Percentiles rank a stretch among this genome's conserved stretches.
phyloP scores from a whole-genome alignment of 805 yeast species.

The Candida ovalis region DNA sequence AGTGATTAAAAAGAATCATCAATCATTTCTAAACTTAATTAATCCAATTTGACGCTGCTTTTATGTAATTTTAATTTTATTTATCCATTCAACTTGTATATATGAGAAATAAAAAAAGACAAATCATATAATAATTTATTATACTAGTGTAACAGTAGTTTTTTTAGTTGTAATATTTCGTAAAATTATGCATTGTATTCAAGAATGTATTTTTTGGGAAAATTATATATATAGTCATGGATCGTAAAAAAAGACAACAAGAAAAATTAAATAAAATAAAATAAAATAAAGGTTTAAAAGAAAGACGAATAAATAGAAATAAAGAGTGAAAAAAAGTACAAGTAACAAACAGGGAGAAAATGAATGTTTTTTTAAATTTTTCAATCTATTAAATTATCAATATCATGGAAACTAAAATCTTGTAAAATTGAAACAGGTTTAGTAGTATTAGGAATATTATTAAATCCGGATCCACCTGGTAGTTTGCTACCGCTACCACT shows the following conservation, averaged over 20 bases:
- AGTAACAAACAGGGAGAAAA: no score
- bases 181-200: background rate
- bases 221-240: background rate
- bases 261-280: background rate
- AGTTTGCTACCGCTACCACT: no score
- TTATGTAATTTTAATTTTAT: background rate
- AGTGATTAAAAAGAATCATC: background rate
- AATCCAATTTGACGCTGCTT: no score
- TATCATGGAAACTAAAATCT: conserved; percentile 17
- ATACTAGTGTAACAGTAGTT: no score
- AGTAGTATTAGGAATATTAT: background rate
- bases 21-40: no score
- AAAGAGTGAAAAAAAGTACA: no score
- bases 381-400: conserved; percentile 11
- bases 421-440: no score
- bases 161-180: no score
- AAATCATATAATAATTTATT: no score
- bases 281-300: background rate
- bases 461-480: background rate
- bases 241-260: background rate
- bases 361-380: background rate
- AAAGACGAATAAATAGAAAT: background rate
- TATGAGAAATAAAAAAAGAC: background rate
- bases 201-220: background rate
- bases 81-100: background rate